Evolutionary conservation across 331 rosid species (phyloP).

Genomic region (Malus hybrid): DNA sequence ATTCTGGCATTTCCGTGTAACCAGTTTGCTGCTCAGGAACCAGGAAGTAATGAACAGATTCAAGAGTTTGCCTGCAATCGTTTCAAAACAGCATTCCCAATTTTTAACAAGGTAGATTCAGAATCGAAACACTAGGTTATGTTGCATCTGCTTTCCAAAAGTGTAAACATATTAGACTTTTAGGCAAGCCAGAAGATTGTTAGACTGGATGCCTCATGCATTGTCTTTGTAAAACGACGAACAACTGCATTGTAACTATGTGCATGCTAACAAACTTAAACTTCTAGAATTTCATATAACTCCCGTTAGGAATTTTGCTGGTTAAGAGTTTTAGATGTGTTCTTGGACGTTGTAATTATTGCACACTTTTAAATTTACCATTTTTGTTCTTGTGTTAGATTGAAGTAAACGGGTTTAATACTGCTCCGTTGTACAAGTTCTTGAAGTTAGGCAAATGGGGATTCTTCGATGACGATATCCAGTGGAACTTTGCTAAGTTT

Average conservation of each 20-base stretch:
- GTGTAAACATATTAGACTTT: neutral
- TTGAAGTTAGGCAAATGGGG: conserved; percentile 63
- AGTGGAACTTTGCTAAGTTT: conserved; percentile 75
- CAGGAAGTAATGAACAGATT: conserved; percentile 60
- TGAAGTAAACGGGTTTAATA: conserved; percentile 54
- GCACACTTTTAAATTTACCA: neutral
- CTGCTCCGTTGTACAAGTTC: conserved; percentile 58
- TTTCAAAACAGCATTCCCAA: conserved; percentile 66
- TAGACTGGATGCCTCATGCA: neutral
- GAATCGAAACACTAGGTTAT: neutral
- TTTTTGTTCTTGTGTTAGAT: conserved; percentile 29
- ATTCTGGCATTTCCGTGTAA: conserved; percentile 80
- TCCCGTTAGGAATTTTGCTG: neutral
- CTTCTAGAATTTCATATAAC: neutral
- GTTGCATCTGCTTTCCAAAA: neutral
- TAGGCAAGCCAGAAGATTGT: neutral
- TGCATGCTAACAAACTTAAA: too few species aligned
- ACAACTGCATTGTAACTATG: neutral
- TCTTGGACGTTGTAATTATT: neutral
- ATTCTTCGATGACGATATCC: conserved; percentile 55
- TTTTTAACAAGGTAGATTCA: conserved; percentile 58
- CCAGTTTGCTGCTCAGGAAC: conserved; percentile 70
- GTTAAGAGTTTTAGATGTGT: neutral
- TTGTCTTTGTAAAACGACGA: neutral
- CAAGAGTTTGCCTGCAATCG: conserved; percentile 58